A percentile compares a stretch with the other conserved stretches of the same genome.
phyloP scores from a whole-genome alignment of 108 stramenopile species.

The Fragilaria crotonensis region DNA sequence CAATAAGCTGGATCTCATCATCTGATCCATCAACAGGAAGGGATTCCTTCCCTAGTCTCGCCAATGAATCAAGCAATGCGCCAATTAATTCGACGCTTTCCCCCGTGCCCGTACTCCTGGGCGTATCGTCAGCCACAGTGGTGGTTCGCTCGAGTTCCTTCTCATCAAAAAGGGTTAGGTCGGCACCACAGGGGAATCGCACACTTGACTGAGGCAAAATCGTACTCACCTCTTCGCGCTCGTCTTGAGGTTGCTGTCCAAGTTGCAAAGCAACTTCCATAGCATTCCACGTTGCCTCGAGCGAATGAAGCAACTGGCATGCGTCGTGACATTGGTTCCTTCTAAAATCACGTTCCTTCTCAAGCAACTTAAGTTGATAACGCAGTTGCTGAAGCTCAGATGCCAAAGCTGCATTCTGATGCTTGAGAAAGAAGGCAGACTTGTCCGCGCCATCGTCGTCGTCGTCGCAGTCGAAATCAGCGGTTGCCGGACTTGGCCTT shows the following conservation, averaged over 20 bases:
- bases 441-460: constrained; percentile 40
- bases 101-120: constrained; percentile 34
- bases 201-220: background rate
- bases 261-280: constrained; percentile 30
- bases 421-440: constrained; percentile 57
- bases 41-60: too few species aligned
- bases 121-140: constrained; percentile 1
- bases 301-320: constrained; percentile 19
- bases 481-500: background rate
- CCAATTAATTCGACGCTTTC: constrained; percentile 23
- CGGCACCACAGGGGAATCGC: background rate
- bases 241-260: constrained; percentile 8
- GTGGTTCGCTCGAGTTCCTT: background rate
- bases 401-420: constrained; percentile 71
- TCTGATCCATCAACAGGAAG: too few species aligned
- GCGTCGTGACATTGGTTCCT: constrained; percentile 52
- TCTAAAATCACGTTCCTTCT: constrained; percentile 60
- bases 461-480: constrained; percentile 31
- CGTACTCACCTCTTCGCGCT: constrained; percentile 2
- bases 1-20: too few species aligned
- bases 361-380: constrained; percentile 39
- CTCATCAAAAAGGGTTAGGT: background rate
- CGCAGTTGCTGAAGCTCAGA: constrained; percentile 57
- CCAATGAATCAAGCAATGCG: constrained; percentile 21
- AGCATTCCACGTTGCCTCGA: constrained; percentile 38